phyloP scores from a whole-genome alignment of 371 early-diverging fungal genomes.

The Rhizopus stolonifer region DNA sequence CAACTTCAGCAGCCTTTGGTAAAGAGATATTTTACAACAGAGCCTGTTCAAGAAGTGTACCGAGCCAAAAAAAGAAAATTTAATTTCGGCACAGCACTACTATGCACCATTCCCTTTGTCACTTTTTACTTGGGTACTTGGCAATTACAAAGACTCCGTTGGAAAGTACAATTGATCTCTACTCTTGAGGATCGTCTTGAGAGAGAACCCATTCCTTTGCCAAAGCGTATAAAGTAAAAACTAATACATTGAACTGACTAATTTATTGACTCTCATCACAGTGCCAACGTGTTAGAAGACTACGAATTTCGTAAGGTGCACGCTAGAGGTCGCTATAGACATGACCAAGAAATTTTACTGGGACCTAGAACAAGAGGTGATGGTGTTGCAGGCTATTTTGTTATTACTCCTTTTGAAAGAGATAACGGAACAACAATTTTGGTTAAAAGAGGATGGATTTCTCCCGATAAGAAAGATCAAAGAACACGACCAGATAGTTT shows the following conservation, averaged over 20 bases:
- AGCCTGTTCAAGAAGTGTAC: constrained; percentile 17
- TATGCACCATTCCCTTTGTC: constrained; percentile 70
- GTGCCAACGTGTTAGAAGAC: constrained; percentile 54
- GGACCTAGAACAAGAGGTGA: constrained; percentile 80
- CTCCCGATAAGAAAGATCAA: constrained; percentile 65
- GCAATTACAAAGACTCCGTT: constrained; percentile 88
- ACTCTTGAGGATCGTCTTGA: constrained; percentile 67
- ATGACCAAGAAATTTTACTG: constrained; percentile 75
- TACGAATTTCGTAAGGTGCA: constrained; percentile 75
- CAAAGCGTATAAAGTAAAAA: constrained; percentile 67
- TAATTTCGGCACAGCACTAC: constrained; percentile 41
- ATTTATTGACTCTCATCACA: constrained; percentile 7
- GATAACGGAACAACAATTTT: constrained; percentile 73
- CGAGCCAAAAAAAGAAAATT: constrained; percentile 30
- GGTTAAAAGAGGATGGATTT: constrained; percentile 90
- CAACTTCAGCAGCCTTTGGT: background rate
- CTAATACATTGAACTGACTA: no score
- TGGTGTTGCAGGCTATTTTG: constrained; percentile 75
- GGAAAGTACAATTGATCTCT: constrained; percentile 85
- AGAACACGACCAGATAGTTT: constrained; percentile 57
- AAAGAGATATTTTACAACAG: background rate
- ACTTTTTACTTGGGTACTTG: constrained; percentile 88
- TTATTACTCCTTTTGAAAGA: constrained; percentile 85
- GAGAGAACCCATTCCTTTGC: constrained; percentile 67
- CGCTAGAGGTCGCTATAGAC: constrained; percentile 67